Conservation (phyloP, 1,139 yeast genomes). For the Debaryomyces psychrophilus region DNA sequence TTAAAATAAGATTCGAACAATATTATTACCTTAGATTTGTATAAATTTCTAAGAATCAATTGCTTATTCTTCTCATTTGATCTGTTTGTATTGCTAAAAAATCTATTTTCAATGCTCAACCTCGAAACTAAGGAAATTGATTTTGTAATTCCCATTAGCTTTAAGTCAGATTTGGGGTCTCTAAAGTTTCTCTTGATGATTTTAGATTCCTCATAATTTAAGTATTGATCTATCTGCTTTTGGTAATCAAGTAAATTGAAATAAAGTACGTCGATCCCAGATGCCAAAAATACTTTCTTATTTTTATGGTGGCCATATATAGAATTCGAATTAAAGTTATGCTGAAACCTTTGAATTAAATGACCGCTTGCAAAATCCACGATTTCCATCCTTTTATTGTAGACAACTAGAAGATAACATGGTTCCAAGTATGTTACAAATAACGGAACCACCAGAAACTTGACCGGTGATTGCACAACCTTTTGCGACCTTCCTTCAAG, state of each 20-base stretch:
- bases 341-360: slow-evolving; percentile 44
- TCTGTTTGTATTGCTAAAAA: slow-evolving; percentile 24
- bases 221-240: slow-evolving; percentile 45
- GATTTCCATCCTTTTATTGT: slow-evolving; percentile 46
- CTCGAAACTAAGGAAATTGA: slow-evolving; percentile 37
- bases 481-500: slow-evolving; percentile 12
- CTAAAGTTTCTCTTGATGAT: slow-evolving; percentile 21
- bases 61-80: slow-evolving; percentile 32
- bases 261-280: slow-evolving; percentile 33
- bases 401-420: slow-evolving; percentile 45
- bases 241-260: slow-evolving; percentile 37
- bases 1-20: slow-evolving; percentile 39
- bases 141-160: slow-evolving; percentile 38
- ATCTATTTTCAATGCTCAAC: slow-evolving; percentile 27
- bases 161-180: slow-evolving; percentile 34
- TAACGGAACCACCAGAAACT: slow-evolving; percentile 34
- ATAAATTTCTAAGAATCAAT: slow-evolving; percentile 35
- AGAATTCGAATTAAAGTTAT: slow-evolving; percentile 30
- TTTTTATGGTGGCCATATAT: slow-evolving; percentile 22
- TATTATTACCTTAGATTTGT: slow-evolving; percentile 34
- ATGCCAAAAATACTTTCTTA: slow-evolving; percentile 27
- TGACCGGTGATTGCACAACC: slow-evolving; percentile 26
- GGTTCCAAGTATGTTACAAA: slow-evolving; percentile 45
- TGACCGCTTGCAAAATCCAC: slow-evolving; percentile 49
- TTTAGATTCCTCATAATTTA: slow-evolving; percentile 27